phyloP scores from a whole-genome alignment of 306 rosid genomes.

The Lotus japonicus region DNA sequence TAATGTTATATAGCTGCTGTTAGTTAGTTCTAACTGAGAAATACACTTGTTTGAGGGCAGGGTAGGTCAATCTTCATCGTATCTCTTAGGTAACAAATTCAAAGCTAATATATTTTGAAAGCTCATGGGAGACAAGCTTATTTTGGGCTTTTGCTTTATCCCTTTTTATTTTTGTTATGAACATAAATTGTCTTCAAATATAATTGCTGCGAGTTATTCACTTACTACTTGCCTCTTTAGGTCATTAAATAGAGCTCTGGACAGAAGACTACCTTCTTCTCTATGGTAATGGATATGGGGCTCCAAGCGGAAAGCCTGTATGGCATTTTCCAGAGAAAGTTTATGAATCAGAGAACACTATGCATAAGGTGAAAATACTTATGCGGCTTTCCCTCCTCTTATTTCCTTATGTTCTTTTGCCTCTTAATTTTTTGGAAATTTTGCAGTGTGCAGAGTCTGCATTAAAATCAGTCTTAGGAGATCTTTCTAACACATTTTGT shows the following conservation, averaged over 20 bases:
- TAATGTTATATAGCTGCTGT: background rate
- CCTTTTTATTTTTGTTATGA: background rate
- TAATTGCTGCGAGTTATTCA: background rate
- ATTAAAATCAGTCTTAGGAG: constrained; percentile 66
- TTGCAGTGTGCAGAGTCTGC: constrained; percentile 91
- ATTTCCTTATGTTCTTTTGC: background rate
- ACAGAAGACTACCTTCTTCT: constrained; percentile 84
- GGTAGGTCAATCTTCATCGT: background rate
- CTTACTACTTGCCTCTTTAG: constrained; percentile 30
- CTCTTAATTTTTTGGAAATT: background rate
- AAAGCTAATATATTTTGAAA: background rate
- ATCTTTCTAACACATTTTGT: constrained; percentile 82
- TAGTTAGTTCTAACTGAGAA: background rate
- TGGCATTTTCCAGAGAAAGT: constrained; percentile 91
- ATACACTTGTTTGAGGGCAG: background rate
- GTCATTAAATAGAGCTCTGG: constrained; percentile 92
- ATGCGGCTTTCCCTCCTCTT: constrained; percentile 4
- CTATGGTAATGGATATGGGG: constrained; percentile 45
- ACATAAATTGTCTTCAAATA: too few species aligned
- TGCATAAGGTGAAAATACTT: constrained; percentile 49
- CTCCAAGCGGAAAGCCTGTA: constrained; percentile 48
- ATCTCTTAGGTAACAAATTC: too few species aligned
- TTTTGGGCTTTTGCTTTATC: background rate
- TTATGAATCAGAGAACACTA: constrained; percentile 71
- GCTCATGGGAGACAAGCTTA: background rate